Conservation (phyloP, 345 rosid species). For the Eucalyptus pumila region DNA sequence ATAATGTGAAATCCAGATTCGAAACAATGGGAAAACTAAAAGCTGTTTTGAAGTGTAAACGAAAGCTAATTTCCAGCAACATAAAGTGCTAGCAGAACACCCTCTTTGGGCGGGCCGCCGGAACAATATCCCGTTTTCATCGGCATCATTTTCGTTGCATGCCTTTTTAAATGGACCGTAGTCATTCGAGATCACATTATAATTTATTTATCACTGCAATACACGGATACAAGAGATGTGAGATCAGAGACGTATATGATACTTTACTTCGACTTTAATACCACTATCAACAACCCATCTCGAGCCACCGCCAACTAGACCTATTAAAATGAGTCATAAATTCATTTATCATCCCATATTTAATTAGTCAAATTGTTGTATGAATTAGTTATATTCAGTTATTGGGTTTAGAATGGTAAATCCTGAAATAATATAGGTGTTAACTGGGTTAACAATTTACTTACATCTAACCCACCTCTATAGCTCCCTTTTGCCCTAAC, state of each 20-base stretch:
- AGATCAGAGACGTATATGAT: not conserved
- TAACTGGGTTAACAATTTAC: not conserved
- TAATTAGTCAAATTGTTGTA: no score
- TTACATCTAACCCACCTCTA: not conserved
- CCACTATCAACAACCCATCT: not conserved
- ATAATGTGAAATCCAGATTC: not conserved
- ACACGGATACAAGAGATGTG: not conserved
- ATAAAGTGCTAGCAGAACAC: not conserved
- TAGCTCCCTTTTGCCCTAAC: not conserved
- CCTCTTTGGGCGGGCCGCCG: not conserved
- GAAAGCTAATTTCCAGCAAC: not conserved
- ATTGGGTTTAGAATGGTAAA: not conserved
- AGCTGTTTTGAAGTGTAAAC: not conserved
- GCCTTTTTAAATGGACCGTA: not conserved
- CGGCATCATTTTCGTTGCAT: not conserved
- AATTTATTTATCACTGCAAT: no score
- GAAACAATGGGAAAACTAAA: not conserved
- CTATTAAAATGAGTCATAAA: not conserved
- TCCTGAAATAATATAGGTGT: not conserved
- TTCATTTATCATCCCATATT: no score
- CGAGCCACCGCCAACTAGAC: rapidly evolving
- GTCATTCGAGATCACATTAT: not conserved
- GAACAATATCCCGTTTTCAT: not conserved
- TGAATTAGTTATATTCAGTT: no score
- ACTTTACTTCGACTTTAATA: not conserved